Percentiles rank a stretch among this genome's conserved stretches.
phyloP scores from a whole-genome alignment of 345 rosid genomes.

The Mallotus nudiflorus region DNA sequence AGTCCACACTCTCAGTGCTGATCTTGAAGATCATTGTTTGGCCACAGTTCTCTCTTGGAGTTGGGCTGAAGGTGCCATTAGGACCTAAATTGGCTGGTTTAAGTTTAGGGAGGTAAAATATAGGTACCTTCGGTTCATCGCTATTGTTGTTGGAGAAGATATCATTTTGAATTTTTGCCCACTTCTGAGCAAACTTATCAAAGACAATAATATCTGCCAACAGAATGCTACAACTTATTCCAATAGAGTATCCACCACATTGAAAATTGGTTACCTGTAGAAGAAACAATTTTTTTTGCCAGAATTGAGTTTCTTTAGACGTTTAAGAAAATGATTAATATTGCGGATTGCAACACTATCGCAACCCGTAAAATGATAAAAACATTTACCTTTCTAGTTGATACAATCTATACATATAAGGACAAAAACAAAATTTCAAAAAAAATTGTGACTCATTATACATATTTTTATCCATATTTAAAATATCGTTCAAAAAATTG shows the following conservation, averaged over 20 bases:
- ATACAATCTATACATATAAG: too few relatives aligned
- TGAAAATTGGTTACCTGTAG: slow-evolving; percentile 76
- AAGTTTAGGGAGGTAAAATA: slow-evolving; percentile 54
- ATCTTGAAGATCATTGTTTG: slow-evolving; percentile 37
- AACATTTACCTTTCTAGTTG: too few relatives aligned
- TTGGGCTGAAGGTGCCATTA: slow-evolving; percentile 18
- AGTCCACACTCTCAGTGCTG: background rate
- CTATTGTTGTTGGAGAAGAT: slow-evolving; percentile 25
- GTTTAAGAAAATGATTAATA: too few relatives aligned
- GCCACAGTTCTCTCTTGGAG: slow-evolving; percentile 35
- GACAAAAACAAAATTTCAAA: too few relatives aligned
- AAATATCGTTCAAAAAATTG: too few relatives aligned
- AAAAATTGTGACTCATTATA: too few relatives aligned
- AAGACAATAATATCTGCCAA: slow-evolving; percentile 52
- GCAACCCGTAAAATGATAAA: too few relatives aligned
- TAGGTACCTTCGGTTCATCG: slow-evolving; percentile 29
- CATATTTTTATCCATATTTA: too few relatives aligned
- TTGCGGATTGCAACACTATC: too few relatives aligned
- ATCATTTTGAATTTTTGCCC: slow-evolving; percentile 56
- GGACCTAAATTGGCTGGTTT: slow-evolving; percentile 16
- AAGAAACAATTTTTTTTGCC: too few relatives aligned
- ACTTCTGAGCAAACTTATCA: slow-evolving; percentile 48
- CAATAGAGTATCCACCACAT: slow-evolving; percentile 87
- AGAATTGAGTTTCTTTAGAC: too few relatives aligned
- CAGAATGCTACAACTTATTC: slow-evolving; percentile 76